Evolutionary conservation across 108 stramenopile genomes (phyloP), one percentile per base, ranked within the genome.

Genomic region (Cyclotella sp.): DNA sequence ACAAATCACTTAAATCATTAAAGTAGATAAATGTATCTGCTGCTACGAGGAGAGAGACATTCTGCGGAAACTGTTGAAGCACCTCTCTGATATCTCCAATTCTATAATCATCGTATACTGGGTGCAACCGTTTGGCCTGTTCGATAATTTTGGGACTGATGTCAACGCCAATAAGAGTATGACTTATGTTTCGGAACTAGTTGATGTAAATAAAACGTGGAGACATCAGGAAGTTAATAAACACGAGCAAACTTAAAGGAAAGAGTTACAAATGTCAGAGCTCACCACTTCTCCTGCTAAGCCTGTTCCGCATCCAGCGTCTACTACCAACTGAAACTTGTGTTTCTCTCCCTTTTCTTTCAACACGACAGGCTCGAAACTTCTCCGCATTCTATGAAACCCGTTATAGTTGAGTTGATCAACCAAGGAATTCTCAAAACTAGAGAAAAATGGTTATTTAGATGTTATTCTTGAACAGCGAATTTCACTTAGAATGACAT

Each of bases 251-350:
- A 58, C 16, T 44, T 46, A 57, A n/a, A 34, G 29, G 14, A 43
- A 55, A 73, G 22, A 45, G 24, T 12, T n/a, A 49, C 13, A 41
- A 7, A 21, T 21, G 12, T 52, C 58, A 49, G 47, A 9, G 2
- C 86, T 70, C 30, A 81, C 79, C 72, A 83, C 89, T 47, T 87
- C 91, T 69, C 91, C 91, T 12, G 87, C 89, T 21, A 92, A 60
- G 0, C 91, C 91, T 5, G 91, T 92, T 26, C 91, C 91, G 73
- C 91, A 89, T 43, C 91, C 91, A 12, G 87, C 91, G 40, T 92
- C 91, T 10, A 92, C 53, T 0, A 89, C 91, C 12, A 78, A 18
- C 43, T 62, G 42, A 65, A 88, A 91, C 46, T 52, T 84, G 59
- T 40, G 58, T 0, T 43, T 34, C 24, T 64, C 21, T 12, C 19